Evolutionary conservation across 148 eudicot species (phyloP).

Genomic region (Salicornia ramosissima): DNA sequence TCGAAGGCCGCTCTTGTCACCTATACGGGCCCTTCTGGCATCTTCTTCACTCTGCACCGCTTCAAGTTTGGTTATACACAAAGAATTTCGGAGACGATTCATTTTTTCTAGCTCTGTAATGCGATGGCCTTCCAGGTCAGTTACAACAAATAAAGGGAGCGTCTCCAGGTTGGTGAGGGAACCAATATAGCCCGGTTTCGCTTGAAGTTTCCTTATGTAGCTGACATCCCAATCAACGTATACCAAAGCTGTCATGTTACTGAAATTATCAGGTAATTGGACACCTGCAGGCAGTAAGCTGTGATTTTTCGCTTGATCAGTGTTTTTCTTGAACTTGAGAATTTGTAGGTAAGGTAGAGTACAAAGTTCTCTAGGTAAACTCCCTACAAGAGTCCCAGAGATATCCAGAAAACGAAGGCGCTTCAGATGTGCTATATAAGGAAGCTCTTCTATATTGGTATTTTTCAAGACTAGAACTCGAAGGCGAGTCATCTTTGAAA

Average conservation of each 20-base stretch:
- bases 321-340: neutral
- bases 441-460: neutral
- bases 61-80: neutral
- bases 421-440: neutral
- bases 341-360: neutral
- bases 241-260: neutral
- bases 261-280: neutral
- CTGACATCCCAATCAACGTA: slow-evolving; percentile 3
- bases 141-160: slow-evolving; percentile 4
- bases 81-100: neutral
- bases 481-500: neutral
- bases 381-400: neutral
- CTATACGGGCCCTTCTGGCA: neutral
- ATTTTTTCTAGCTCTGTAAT: neutral
- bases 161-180: neutral
- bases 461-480: slow-evolving; percentile 6
- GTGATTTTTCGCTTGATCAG: neutral
- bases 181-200: neutral
- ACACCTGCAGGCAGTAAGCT: too few species aligned
- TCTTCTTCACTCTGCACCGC: neutral
- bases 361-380: neutral
- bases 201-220: neutral
- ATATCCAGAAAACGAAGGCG: slow-evolving; percentile 3
- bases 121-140: neutral
- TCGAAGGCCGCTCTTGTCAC: neutral